Percentiles rank a stretch among this genome's conserved stretches.
These are phyloP conservation scores for Lonicera japonica DNA, from an alignment of 129 eudicot genomes.

Conservation along the genomic window DNA sequence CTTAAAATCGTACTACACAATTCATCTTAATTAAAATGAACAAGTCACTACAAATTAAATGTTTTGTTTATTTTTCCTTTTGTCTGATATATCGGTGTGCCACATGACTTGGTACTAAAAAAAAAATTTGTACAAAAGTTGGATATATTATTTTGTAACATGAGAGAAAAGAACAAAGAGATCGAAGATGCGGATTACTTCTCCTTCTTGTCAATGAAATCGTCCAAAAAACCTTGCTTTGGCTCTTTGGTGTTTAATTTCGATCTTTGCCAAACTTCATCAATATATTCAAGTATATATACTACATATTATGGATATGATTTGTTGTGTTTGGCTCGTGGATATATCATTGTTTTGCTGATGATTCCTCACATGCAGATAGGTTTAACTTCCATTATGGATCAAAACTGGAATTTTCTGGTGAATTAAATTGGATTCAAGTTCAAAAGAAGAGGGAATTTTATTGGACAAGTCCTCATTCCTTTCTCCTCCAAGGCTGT, in stretches of 20 bases:
- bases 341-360: no score
- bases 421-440: slow-evolving; percentile 29
- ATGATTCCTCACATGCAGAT: slow-evolving; percentile 26
- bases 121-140: no score
- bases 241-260: slow-evolving; percentile 30
- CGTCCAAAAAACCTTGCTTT: slow-evolving; percentile 48
- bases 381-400: slow-evolving; percentile 23
- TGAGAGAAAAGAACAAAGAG: neutral
- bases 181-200: neutral
- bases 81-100: no score
- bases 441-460: slow-evolving; percentile 16
- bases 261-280: slow-evolving; percentile 31
- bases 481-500: no score
- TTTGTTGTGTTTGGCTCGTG: no score
- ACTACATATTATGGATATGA: no score
- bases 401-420: slow-evolving; percentile 27
- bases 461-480: slow-evolving; percentile 19
- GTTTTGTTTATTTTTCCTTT: no score
- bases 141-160: no score
- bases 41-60: no score
- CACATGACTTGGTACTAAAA: no score
- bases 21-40: no score
- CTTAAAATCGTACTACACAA: no score
- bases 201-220: slow-evolving; percentile 36
- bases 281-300: slow-evolving; percentile 38